Evolutionary conservation across 306 rosid genomes (phyloP), one percentile per base, ranked within the genome.

Genomic region (Prunus salicina): DNA sequence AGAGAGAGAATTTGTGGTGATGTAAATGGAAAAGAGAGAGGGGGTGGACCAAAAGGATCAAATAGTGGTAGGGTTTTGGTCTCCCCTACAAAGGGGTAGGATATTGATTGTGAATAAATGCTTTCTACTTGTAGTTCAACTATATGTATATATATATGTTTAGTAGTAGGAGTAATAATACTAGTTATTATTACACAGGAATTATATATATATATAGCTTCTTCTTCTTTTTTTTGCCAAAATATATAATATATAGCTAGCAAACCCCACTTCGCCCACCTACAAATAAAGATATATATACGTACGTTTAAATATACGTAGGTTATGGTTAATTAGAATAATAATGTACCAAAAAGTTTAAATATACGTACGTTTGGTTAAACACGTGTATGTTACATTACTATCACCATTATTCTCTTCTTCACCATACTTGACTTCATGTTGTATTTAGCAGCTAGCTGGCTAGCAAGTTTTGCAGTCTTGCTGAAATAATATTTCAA

Each of bases 91-190:
- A 80, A 87, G 84, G 81, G 87, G 85, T 80, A 73, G 85, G 85
- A 86, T 79, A 87, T 87, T 87, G 93, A 86, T 85, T 85, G 86
- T 86, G 82, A 83, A 84, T 91, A 81, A 89, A 84, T 87, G 89
- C 87, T 83, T 78, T 27, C 18, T 80, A 71, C 75, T 80, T 80
- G 76, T 82, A 32, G 72, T 82, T 88, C 79, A 53, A 69, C 82
- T 85, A 69, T 85, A 71, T 70, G 5, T 32, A 5, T 34, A 34
- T 34, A 32, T 32, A 32, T n/a, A n/a, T 34, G 69, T 50, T 74
- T 69, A 73, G 80, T 81, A 32, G 60, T 67, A 64, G 68, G 38
- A 32, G 82, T 75, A 76, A 64, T 68, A 64, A 46, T 72, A 73
- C 72, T 71, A 68, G 49, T n/a, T 8, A 7, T 19, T n/a, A 19